Conservation (phyloP, 2,329 filamentous ascomycete species). For the Nannizziopsis barbatae region DNA sequence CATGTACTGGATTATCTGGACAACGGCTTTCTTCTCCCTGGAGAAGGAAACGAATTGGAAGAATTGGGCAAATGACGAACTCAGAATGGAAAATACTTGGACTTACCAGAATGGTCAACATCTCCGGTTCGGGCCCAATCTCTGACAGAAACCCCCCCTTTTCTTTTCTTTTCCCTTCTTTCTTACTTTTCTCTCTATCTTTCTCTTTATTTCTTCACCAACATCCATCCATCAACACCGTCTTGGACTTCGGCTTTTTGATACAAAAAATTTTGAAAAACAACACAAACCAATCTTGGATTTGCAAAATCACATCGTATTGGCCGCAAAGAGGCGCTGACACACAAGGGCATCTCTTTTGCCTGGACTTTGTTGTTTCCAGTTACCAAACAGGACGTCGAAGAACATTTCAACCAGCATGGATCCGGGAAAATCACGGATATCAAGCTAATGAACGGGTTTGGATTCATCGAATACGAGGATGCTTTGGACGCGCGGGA, state of each 20-base stretch:
- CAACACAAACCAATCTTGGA: constrained; percentile 11
- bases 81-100: neutral
- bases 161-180: neutral
- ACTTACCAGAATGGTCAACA: neutral
- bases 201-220: neutral
- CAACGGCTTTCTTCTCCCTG: neutral
- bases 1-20: constrained; percentile 11
- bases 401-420: constrained; percentile 89
- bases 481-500: constrained; percentile 96
- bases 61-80: neutral
- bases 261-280: no score
- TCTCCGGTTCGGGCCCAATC: no score
- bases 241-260: constrained; percentile 13
- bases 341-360: constrained; percentile 22
- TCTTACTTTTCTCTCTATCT: neutral
- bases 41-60: neutral
- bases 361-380: constrained; percentile 32
- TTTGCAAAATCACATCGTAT: constrained; percentile 17
- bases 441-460: constrained; percentile 99
- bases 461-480: constrained; percentile 99
- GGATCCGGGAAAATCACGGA: constrained; percentile 95
- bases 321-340: constrained; percentile 23
- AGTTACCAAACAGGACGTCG: constrained; percentile 96
- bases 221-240: constrained; percentile 1
- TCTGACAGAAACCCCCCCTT: neutral